These are phyloP conservation scores for Xylaria sp. DNA, from an alignment of 2,329 filamentous ascomycete genomes.

Conservation along the genomic window DNA sequence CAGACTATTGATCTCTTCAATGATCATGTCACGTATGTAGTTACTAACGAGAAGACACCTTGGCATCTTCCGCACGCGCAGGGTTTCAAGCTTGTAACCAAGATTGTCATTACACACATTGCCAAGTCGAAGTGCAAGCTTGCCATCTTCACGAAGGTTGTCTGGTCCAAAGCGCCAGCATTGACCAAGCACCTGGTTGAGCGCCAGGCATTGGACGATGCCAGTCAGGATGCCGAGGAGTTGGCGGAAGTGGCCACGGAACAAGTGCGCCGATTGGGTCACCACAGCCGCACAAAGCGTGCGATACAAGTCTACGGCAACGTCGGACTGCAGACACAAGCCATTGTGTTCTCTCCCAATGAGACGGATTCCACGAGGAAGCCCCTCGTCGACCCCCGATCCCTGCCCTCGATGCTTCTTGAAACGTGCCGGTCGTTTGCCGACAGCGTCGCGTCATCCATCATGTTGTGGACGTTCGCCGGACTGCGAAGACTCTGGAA, in stretches of 20 bases:
- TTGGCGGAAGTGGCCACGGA: conserved; percentile 71
- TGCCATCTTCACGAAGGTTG: conserved; percentile 79
- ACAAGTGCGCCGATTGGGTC: conserved; percentile 68
- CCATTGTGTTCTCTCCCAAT: conserved; percentile 54
- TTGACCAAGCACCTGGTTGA: conserved; percentile 59
- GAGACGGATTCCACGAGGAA: conserved; percentile 45
- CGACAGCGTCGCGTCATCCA: conserved; percentile 67
- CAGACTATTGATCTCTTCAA: conserved; percentile 81
- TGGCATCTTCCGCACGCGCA: conserved; percentile 83
- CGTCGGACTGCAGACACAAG: conserved; percentile 62
- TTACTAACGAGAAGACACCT: conserved; percentile 56
- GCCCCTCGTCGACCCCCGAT: conserved; percentile 56
- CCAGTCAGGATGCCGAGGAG: conserved; percentile 65
- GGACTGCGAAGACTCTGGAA: conserved; percentile 60
- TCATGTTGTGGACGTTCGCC: conserved; percentile 73
- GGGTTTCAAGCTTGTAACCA: conserved; percentile 76
- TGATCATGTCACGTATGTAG: conserved; percentile 66
- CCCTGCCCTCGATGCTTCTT: conserved; percentile 63
- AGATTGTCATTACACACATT: conserved; percentile 89
- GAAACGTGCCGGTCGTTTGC: conserved; percentile 68
- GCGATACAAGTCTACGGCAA: conserved; percentile 75
- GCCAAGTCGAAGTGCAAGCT: conserved; percentile 91
- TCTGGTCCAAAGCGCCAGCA: conserved; percentile 68
- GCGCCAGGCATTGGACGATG: conserved; percentile 69
- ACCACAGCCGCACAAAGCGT: conserved; percentile 68